phyloP scores from a whole-genome alignment of 345 rosid species.

The Bruguiera gymnorhiza region DNA sequence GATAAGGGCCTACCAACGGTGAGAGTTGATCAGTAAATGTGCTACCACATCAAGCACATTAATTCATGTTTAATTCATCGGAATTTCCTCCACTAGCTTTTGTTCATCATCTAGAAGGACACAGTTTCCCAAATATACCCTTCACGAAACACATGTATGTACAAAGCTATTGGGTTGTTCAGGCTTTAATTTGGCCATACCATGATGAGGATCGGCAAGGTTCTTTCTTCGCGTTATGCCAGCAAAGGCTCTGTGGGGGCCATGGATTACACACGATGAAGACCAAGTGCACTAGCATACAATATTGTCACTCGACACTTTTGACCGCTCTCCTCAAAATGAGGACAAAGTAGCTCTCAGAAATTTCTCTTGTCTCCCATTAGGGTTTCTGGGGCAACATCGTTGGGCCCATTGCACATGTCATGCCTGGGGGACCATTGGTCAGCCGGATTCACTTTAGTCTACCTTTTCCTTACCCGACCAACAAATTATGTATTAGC shows the following conservation, averaged over 20 bases:
- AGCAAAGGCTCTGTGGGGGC: too few relatives aligned
- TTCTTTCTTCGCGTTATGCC: too few relatives aligned
- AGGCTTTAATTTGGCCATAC: conserved; percentile 26
- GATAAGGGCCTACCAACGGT: too few relatives aligned
- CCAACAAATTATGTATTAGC: conserved; percentile 12
- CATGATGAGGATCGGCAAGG: too few relatives aligned
- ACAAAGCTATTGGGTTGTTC: conserved; percentile 3
- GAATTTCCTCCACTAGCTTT: conserved; percentile 24
- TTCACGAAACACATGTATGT: conserved; percentile 5
- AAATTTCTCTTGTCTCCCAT: conserved; percentile 38
- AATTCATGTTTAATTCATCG: not conserved
- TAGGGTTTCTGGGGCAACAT: conserved; percentile 25
- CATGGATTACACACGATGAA: too few relatives aligned
- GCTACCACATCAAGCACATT: not conserved
- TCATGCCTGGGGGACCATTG: conserved; percentile 36
- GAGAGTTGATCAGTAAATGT: too few relatives aligned
- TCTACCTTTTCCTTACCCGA: conserved; percentile 15
- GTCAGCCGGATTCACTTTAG: conserved; percentile 13
- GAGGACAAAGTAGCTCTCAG: conserved; percentile 32
- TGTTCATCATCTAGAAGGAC: conserved; percentile 23
- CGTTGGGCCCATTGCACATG: conserved; percentile 31
- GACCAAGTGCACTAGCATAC: too few relatives aligned
- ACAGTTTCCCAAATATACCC: conserved; percentile 58
- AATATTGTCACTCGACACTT: not conserved
- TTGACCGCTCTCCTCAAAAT: conserved; percentile 18